Conservation (phyloP, 192 early-diverging fungal species). For the Backusella morwellensis region DNA sequence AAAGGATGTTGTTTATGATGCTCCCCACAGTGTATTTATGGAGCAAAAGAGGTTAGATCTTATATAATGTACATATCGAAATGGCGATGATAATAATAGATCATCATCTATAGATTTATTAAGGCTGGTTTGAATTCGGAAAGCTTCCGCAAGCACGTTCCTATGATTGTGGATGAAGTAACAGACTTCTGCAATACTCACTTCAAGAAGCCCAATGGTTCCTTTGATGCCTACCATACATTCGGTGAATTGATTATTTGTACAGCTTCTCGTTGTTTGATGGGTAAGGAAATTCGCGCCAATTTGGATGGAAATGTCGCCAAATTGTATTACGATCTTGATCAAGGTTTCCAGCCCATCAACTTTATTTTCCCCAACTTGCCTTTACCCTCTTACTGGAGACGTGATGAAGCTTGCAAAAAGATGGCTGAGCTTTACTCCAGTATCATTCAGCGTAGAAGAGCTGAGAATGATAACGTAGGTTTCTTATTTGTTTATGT, state of each 20-base stretch:
- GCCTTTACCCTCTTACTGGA: conserved; percentile 84
- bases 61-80: not conserved
- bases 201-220: conserved; percentile 51
- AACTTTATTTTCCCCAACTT: conserved; percentile 93
- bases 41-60: conserved; percentile 89
- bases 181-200: conserved; percentile 69
- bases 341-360: conserved; percentile 90
- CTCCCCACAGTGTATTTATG: conserved; percentile 89
- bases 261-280: conserved; percentile 91
- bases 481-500: not conserved
- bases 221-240: conserved; percentile 71
- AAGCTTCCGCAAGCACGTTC: conserved; percentile 85
- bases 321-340: conserved; percentile 91
- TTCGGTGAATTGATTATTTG: conserved; percentile 90
- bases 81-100: not conserved
- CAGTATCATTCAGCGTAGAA: conserved; percentile 78
- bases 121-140: conserved; percentile 89
- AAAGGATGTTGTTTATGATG: conserved; percentile 94
- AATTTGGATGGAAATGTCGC: conserved; percentile 71
- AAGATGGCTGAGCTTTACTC: conserved; percentile 82
- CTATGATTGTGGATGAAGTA: conserved; percentile 83
- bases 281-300: conserved; percentile 91
- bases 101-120: conserved; percentile 67
- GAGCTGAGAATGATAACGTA: conserved; percentile 41
- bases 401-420: conserved; percentile 80